Conservation (phyloP, 1,284 basidiomycete species). For the Tetrapyrgos nigripes region DNA sequence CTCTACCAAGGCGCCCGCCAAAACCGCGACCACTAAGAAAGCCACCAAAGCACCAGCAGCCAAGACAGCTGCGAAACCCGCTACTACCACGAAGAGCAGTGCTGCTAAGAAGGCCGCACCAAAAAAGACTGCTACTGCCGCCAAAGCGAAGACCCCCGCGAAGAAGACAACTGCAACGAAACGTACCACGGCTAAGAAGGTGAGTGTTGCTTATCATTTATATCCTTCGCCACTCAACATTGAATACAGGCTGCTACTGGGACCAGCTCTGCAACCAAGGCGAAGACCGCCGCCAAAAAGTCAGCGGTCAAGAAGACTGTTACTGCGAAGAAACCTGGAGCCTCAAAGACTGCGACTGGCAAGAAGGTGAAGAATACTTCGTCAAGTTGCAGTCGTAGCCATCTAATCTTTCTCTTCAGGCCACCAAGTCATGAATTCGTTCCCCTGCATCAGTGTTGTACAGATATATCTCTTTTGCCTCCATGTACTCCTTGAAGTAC, state of each 20-base stretch:
- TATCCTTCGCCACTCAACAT: not conserved
- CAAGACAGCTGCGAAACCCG: not conserved
- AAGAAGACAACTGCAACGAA: not conserved
- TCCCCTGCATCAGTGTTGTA: not conserved
- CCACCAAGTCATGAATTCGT: not conserved
- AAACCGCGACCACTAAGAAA: slow-evolving; percentile 23
- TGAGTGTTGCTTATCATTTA: not conserved
- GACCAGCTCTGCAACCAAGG: slow-evolving; percentile 17
- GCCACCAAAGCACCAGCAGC: not conserved
- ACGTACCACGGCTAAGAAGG: slow-evolving; percentile 8
- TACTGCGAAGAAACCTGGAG: slow-evolving; percentile 29
- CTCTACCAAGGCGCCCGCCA: slow-evolving; percentile 13
- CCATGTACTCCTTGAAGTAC: not conserved
- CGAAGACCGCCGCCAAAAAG: slow-evolving; percentile 36
- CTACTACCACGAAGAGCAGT: slow-evolving; percentile 33
- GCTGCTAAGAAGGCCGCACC: not conserved
- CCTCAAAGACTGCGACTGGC: slow-evolving; percentile 29
- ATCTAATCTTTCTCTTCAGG: not conserved
- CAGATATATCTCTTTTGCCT: not conserved
- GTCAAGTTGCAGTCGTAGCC: slow-evolving; percentile 4
- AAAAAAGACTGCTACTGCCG: not conserved
- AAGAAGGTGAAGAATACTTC: slow-evolving; percentile 25
- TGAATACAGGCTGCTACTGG: not conserved
- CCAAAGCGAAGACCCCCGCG: not conserved
- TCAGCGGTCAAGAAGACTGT: slow-evolving; percentile 32